These are phyloP conservation scores for Salvia hispanica DNA, from an alignment of 257 asterid genomes.

Conservation along the genomic window DNA sequence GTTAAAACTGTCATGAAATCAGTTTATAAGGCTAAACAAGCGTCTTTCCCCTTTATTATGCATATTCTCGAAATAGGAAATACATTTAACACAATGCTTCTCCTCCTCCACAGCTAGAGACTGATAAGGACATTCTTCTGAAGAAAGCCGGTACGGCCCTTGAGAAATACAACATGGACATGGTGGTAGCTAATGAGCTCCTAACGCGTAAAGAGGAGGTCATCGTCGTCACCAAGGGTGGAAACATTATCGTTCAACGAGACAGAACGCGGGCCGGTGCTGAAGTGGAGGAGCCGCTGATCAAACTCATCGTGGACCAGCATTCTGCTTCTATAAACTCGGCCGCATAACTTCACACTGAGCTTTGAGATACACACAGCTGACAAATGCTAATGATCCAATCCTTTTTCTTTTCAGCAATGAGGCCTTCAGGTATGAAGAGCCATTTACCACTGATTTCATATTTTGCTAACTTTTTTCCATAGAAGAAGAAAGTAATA, in stretches of 20 bases:
- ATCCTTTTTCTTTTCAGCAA: not conserved
- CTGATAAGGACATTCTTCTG: constrained; percentile 75
- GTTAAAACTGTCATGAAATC: too few relatives aligned
- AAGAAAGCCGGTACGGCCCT: constrained; percentile 84
- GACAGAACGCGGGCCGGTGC: constrained; percentile 52
- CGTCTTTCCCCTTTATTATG: too few relatives aligned
- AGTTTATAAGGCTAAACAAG: too few relatives aligned
- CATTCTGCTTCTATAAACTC: constrained; percentile 60
- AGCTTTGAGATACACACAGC: not conserved
- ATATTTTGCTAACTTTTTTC: not conserved
- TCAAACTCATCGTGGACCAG: constrained; percentile 58
- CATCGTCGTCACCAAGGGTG: constrained; percentile 58
- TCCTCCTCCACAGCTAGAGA: constrained; percentile 64
- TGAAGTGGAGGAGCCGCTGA: constrained; percentile 77
- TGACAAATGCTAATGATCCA: not conserved
- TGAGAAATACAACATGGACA: constrained; percentile 68
- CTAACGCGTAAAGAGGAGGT: constrained; percentile 90
- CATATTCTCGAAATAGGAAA: too few relatives aligned
- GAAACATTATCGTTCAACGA: constrained; percentile 53
- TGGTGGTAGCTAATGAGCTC: constrained; percentile 97
- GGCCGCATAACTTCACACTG: constrained; percentile 26
- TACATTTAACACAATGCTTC: not conserved
- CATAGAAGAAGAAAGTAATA: not conserved
- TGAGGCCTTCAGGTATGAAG: not conserved
- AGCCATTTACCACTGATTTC: not conserved